Evolutionary conservation across 2,329 filamentous ascomycete species (phyloP), one percentile per base, ranked within the genome.

Genomic region (Drechslerella coelobrocha): DNA sequence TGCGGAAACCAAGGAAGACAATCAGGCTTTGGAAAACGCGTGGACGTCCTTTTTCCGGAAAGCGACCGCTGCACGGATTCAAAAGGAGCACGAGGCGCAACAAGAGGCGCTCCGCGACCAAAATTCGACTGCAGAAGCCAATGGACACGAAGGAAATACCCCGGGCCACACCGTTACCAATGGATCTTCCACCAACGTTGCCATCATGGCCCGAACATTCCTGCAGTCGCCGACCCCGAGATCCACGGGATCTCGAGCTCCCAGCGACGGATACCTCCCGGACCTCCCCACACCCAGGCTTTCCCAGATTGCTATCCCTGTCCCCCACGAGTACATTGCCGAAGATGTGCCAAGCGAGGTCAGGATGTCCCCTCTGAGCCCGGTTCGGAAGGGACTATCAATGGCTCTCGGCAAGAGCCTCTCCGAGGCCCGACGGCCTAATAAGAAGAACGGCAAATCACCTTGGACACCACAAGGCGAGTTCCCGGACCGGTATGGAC

Each of bases 41-140:
- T 89, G 92, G 82, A 85, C 87, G 2, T 87, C 89, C 0, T 85
- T 97, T 34, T 91, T 97, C 79, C 86, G 85, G 75, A 89, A 89
- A 78, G 85, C 85, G 26, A 83, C 81, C 59, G 77, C 65, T 54
- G 81, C 79, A 45, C 80, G 81, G 8, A 73, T 76, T 26, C 74
- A 75, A 82, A 80, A 81, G 85, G 82, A 82, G 81, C 78, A 82
- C 84, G 80, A 79, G 48, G 63, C 66, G 50, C 65, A 55, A 21
- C 52, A 63, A 45, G 55, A 69, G 23, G 66, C 56, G 24, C 54
- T 66, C 27, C 51, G 31, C 7, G 68, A 59, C 12, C 34, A 50
- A 19, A 29, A 23, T 17, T 34, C 54, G 4, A 10, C 7, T 3
- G 2, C 26, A 2, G 51, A 62, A 14, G 21, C 7, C 10, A 54